Percentiles rank a stretch among this genome's conserved stretches.
phyloP scores from a whole-genome alignment of 1,284 basidiomycete genomes.

The Leccinum pachyderme region DNA sequence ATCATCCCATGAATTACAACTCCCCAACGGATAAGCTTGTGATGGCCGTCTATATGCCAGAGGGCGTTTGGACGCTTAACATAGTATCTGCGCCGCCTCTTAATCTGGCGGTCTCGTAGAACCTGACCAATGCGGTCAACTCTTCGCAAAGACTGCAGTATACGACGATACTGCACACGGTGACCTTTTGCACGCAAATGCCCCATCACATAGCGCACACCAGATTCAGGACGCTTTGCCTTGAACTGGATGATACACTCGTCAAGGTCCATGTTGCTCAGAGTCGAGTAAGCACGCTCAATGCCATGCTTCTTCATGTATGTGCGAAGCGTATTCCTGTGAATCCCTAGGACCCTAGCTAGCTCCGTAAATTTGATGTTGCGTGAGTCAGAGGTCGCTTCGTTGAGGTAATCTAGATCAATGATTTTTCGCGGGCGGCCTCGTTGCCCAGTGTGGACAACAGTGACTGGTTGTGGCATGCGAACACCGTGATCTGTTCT shows the following conservation, averaged over 20 bases:
- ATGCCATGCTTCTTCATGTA: constrained; percentile 17
- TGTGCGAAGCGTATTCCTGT: constrained; percentile 14
- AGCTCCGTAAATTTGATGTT: constrained; percentile 22
- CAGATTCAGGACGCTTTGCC: constrained; percentile 17
- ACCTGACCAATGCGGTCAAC: constrained; percentile 4
- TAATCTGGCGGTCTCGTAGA: constrained; percentile 6
- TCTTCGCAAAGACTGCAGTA: not conserved
- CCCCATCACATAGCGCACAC: constrained; percentile 24
- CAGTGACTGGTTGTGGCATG: not conserved
- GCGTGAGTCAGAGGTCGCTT: constrained; percentile 6
- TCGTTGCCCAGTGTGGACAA: not conserved
- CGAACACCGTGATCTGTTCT: not conserved
- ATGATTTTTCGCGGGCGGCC: constrained; percentile 19
- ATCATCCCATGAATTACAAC: constrained; percentile 39
- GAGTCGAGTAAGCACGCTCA: constrained; percentile 8
- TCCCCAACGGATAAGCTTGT: constrained; percentile 21
- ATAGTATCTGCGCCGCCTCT: constrained; percentile 32
- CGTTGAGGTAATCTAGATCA: constrained; percentile 14
- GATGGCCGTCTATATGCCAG: constrained; percentile 2
- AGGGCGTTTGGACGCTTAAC: constrained; percentile 36
- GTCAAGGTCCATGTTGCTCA: constrained; percentile 25
- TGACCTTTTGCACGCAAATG: constrained; percentile 16
- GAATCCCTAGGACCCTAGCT: constrained; percentile 16
- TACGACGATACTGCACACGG: constrained; percentile 12
- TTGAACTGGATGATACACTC: constrained; percentile 19